A percentile compares a stretch with the other conserved stretches of the same genome.
Evolutionary conservation across 2,329 filamentous ascomycete species (phyloP).

Genomic region (Penicillium sp.): DNA sequence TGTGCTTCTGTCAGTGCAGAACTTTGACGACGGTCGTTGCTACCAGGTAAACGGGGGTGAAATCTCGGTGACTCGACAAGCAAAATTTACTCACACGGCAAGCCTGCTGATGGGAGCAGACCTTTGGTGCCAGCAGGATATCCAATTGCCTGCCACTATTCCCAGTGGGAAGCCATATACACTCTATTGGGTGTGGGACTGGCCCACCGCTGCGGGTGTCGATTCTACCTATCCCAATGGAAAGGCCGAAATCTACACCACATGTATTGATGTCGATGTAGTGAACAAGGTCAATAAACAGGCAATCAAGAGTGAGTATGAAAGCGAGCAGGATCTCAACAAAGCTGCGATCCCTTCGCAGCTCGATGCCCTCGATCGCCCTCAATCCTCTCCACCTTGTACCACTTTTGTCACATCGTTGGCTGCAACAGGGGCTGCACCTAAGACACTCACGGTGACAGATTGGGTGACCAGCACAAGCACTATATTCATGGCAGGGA

Average conservation of each 20-base stretch:
- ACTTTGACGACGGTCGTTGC: constrained; percentile 89
- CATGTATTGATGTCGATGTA: constrained; percentile 51
- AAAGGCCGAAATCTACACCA: constrained; percentile 50
- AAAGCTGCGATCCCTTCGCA: constrained; percentile 41
- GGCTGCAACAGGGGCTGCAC: constrained; percentile 7
- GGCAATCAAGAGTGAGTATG: constrained; percentile 24
- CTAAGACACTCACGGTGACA: constrained; percentile 23
- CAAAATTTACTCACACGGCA: constrained; percentile 52
- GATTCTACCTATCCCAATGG: constrained; percentile 41
- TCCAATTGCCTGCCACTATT: constrained; percentile 69
- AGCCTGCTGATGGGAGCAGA: constrained; percentile 57
- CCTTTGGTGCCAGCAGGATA: constrained; percentile 77
- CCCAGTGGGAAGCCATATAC: constrained; percentile 67
- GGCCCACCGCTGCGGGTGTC: constrained; percentile 59
- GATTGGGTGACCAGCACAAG: constrained; percentile 28
- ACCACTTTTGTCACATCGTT: not conserved
- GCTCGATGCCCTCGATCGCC: constrained; percentile 32
- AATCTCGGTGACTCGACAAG: constrained; percentile 61
- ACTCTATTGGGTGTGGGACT: constrained; percentile 97
- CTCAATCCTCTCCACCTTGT: not conserved
- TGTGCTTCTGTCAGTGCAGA: constrained; percentile 69
- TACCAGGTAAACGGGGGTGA: constrained; percentile 68
- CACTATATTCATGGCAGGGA: constrained; percentile 18
- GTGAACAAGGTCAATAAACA: constrained; percentile 20
- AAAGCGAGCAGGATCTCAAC: constrained; percentile 37